Percentiles rank a stretch among this genome's conserved stretches.
phyloP scores from a whole-genome alignment of 169 alveolate species.

The Plasmodium knowlesi region DNA sequence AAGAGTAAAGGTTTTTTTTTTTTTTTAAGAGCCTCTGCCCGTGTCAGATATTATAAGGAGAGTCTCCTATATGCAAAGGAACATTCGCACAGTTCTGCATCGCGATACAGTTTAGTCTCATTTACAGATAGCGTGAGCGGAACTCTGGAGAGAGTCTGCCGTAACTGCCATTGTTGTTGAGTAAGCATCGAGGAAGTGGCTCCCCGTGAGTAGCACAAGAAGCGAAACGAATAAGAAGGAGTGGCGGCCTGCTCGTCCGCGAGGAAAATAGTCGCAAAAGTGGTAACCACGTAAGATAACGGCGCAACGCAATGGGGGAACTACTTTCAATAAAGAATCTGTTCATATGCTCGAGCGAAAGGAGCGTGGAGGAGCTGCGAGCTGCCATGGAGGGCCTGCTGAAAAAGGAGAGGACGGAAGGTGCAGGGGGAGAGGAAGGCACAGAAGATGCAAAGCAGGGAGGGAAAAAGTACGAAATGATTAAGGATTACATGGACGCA shows the following conservation, averaged over 20 bases:
- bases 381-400: conserved; percentile 44
- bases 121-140: neutral
- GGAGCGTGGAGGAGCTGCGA: conserved; percentile 54
- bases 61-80: neutral
- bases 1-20: neutral
- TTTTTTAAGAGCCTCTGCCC: neutral
- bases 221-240: neutral
- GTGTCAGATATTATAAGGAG: neutral
- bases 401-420: neutral
- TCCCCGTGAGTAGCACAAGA: neutral
- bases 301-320: conserved; percentile 26
- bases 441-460: neutral
- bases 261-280: neutral
- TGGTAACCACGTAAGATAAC: neutral
- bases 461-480: conserved; percentile 27
- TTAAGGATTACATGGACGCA: conserved; percentile 65
- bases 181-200: neutral
- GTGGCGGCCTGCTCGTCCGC: neutral
- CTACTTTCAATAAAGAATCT: conserved; percentile 37
- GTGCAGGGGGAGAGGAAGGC: neutral
- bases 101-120: neutral
- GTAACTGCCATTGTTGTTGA: neutral
- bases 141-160: neutral
- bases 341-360: conserved; percentile 58
- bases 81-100: neutral